Base-by-base conservation (phyloP, 163 green algal species). In the Coccomyxa subellipsoidea region DNA sequence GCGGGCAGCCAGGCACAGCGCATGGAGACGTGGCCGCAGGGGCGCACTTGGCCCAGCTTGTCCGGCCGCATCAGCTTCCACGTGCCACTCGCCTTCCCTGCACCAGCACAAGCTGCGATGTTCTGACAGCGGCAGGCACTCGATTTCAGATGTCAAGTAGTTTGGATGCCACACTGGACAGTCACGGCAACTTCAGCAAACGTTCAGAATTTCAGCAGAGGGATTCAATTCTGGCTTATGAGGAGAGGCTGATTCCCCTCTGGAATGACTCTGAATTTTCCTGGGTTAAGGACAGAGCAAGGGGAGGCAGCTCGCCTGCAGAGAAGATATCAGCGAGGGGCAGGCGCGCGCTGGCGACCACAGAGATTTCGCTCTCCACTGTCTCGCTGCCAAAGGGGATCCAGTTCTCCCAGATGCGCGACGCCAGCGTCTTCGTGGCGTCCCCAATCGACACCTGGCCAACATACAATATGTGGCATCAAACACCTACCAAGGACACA, bases 51-150 rank as follows among this genome's bases (percentile, higher is more conserved):
- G 71, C 71, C 71, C 71, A 39, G 71, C 34, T 54, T 54, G 35
- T 78, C 34, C 34, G 71, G 34, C 34, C 71, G 31, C 71, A 39
- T 54, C 71, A 78, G 31, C 71, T 78, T 78, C 71, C 71, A 78
- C 18, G 71, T 40, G 15, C 71, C 71, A 32, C 35, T 40, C 27
- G 34, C 34, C 32, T 78, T 39, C 31, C 71, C 71, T 40, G 34
- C 34, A 18, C 71, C n/a, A n/a, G n/a, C n/a, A n/a, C n/a, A n/a
- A n/a, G n/a, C n/a, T n/a, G n/a, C n/a, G n/a, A n/a, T n/a, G n/a
- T n/a, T n/a, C n/a, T n/a, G n/a, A n/a, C n/a, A n/a, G n/a, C n/a
- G n/a, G n/a, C n/a, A n/a, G n/a, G n/a, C n/a, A n/a, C n/a, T n/a
- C n/a, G n/a, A n/a, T n/a, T n/a, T n/a, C n/a, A n/a, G n/a, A n/a